Conservation (phyloP, 768 basidiomycete genomes). For the Termitomyces sp. region DNA sequence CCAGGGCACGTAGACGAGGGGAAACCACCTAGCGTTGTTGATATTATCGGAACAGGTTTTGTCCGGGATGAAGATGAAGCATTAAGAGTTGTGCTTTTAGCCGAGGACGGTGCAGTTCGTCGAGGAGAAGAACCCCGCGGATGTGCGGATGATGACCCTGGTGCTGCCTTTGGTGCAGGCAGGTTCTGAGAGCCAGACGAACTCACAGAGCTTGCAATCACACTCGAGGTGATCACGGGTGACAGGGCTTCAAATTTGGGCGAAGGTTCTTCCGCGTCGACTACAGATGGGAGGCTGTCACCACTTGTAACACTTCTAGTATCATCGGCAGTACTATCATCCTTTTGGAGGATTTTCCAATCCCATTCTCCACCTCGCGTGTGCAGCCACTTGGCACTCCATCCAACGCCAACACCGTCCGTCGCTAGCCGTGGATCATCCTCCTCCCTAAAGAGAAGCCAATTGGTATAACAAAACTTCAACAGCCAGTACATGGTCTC, state of each 20-base stretch:
- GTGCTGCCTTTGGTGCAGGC: constrained; percentile 1
- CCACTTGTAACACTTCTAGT: constrained; percentile 45
- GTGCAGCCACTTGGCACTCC: constrained; percentile 54
- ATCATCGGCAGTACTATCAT: constrained; percentile 26
- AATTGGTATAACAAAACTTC: constrained; percentile 73
- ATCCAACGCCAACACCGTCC: constrained; percentile 61
- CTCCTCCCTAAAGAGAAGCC: constrained; percentile 61
- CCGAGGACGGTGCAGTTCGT: constrained; percentile 18
- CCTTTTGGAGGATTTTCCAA: constrained; percentile 57
- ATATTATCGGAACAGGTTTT: constrained; percentile 34
- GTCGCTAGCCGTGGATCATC: constrained; percentile 67
- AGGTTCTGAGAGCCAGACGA: constrained; percentile 5
- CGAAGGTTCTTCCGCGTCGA: constrained; percentile 22
- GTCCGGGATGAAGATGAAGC: constrained; percentile 22
- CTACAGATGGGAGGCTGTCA: constrained; percentile 33
- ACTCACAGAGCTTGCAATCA: constrained; percentile 14
- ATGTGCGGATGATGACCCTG: constrained; percentile 4
- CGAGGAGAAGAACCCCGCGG: constrained; percentile 16
- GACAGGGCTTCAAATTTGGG: constrained; percentile 24
- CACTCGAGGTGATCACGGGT: constrained; percentile 13
- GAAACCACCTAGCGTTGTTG: constrained; percentile 28
- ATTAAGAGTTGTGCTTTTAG: constrained; percentile 9
- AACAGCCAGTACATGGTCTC: constrained; percentile 75
- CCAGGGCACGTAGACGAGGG: constrained; percentile 25
- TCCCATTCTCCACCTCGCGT: constrained; percentile 55